Evolutionary conservation across 495 filamentous ascomycete species (phyloP).

Genomic region (Penicillium antarcticum): DNA sequence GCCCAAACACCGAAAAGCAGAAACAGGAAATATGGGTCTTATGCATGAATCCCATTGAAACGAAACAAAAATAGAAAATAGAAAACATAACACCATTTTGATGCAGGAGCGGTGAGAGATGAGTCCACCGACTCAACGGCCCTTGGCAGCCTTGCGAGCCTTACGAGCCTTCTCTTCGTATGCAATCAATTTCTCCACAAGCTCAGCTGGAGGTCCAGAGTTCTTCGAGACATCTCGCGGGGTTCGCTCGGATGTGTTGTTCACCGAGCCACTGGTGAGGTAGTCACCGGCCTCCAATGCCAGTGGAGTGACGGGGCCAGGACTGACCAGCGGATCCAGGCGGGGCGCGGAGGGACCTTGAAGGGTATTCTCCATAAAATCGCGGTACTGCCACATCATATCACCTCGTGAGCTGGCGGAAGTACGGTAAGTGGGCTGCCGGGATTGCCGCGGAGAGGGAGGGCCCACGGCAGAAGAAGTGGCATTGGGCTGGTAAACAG

Average conservation of each 20-base stretch:
- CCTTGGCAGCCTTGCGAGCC: slow-evolving; percentile 30
- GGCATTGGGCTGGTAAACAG: slow-evolving; percentile 39
- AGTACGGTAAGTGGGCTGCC: slow-evolving; percentile 33
- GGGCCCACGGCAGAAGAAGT: slow-evolving; percentile 21
- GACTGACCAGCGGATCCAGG: slow-evolving; percentile 66
- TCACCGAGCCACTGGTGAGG: slow-evolving; percentile 38
- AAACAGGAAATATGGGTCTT: background rate
- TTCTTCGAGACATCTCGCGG: slow-evolving; percentile 19
- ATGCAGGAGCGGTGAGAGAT: background rate
- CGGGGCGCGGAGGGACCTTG: slow-evolving; percentile 58
- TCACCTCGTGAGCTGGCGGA: slow-evolving; percentile 37
- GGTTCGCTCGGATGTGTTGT: slow-evolving; percentile 13
- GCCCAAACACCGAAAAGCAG: slow-evolving; percentile 10
- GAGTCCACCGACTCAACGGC: slow-evolving; percentile 20
- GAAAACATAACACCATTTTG: background rate
- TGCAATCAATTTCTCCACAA: slow-evolving; percentile 36
- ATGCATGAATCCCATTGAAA: background rate
- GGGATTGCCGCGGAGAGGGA: slow-evolving; percentile 30
- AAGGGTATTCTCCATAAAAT: slow-evolving; percentile 31
- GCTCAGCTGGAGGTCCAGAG: slow-evolving; percentile 27
- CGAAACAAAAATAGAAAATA: background rate
- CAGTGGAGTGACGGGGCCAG: slow-evolving; percentile 76
- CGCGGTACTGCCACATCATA: slow-evolving; percentile 37
- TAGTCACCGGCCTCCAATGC: slow-evolving; percentile 60
- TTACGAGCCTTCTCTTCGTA: slow-evolving; percentile 38